These are phyloP conservation scores for Tricholoma furcatifolium DNA, from an alignment of 768 basidiomycete species.

Conservation along the genomic window DNA sequence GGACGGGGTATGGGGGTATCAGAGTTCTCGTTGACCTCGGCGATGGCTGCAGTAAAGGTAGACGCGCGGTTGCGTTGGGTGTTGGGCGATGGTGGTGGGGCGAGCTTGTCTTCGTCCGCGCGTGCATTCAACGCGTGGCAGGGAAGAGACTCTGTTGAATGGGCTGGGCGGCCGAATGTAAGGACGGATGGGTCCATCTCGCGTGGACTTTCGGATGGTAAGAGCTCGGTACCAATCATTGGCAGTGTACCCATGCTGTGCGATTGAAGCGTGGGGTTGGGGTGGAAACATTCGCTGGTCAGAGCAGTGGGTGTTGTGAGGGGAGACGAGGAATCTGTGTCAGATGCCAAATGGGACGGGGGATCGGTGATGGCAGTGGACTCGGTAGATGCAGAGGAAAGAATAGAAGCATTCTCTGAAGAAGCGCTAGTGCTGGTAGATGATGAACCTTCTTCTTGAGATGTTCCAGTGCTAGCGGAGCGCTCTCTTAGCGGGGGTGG, in stretches of 20 bases:
- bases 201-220: slow-evolving; percentile 38
- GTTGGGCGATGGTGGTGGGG: slow-evolving; percentile 28
- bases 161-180: slow-evolving; percentile 70
- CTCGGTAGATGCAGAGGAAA: slow-evolving; percentile 42
- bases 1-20: slow-evolving; percentile 12
- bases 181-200: slow-evolving; percentile 78
- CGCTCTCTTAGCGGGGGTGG: slow-evolving; percentile 29
- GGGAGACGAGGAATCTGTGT: slow-evolving; percentile 17
- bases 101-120: slow-evolving; percentile 29
- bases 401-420: slow-evolving; percentile 46
- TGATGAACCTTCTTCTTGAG: slow-evolving; percentile 32
- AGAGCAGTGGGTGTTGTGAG: slow-evolving; percentile 25
- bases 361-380: slow-evolving; percentile 50
- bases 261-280: slow-evolving; percentile 20
- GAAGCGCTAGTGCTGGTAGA: slow-evolving; percentile 32
- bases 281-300: slow-evolving; percentile 18
- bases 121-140: slow-evolving; percentile 18
- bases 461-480: slow-evolving; percentile 31
- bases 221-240: slow-evolving; percentile 17
- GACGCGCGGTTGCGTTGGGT: slow-evolving; percentile 11
- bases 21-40: slow-evolving; percentile 8
- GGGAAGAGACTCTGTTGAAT: slow-evolving; percentile 72
- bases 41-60: slow-evolving; percentile 12
- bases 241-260: slow-evolving; percentile 39
- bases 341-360: slow-evolving; percentile 42